Evolutionary conservation across 345 rosid species (phyloP).

Genomic region (Citrus sinensis): DVS_A1.0 CM039163.1:1253501-1254000

Average conservation of each 20-base stretch:
- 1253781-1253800: neutral
- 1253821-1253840: neutral
- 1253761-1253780: neutral
- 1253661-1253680: neutral
- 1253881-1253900: neutral
- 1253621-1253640: too few species aligned
- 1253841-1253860: neutral
- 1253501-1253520: neutral
- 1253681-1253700: neutral
- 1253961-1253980: neutral
- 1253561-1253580: neutral
- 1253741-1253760: neutral
- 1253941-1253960: neutral
- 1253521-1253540: neutral
- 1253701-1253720: neutral
- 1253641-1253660: too few species aligned
- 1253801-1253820: neutral
- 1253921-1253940: too few species aligned
- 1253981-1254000: too few species aligned
- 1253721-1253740: neutral
- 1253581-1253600: too few species aligned
- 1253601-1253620: too few species aligned
- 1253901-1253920: too few species aligned
- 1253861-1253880: neutral
- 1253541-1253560: neutral